Percentiles rank a stretch among this genome's conserved stretches.
These are phyloP conservation scores for Rhizopogon rudus DNA, from an alignment of 768 basidiomycete species.

Conservation along the genomic window DNA sequence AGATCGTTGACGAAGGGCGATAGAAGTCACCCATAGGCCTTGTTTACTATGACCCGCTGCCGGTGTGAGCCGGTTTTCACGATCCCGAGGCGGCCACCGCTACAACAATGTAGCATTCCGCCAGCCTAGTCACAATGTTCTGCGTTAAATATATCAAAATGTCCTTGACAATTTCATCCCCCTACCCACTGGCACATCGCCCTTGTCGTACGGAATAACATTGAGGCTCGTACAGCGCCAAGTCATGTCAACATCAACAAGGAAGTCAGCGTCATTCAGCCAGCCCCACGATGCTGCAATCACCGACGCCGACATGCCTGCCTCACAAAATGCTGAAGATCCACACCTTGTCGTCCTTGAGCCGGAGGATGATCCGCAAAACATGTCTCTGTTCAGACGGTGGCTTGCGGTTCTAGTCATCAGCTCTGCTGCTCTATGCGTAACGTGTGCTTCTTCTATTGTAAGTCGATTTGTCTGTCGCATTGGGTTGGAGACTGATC, in stretches of 20 bases:
- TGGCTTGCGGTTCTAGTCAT: constrained; percentile 47
- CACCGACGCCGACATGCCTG: not conserved
- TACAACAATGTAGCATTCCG: not conserved
- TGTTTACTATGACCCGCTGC: too few species aligned
- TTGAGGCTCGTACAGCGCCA: too few species aligned
- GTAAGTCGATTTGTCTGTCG: constrained; percentile 27
- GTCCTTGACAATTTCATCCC: not conserved
- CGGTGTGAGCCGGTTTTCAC: too few species aligned
- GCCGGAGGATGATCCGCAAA: constrained; percentile 37
- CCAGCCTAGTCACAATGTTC: too few species aligned
- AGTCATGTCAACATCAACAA: constrained; percentile 3
- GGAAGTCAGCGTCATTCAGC: constrained; percentile 3
- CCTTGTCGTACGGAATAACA: too few species aligned
- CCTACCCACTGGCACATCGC: too few species aligned
- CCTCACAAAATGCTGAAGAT: constrained; percentile 5
- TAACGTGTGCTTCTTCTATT: constrained; percentile 52
- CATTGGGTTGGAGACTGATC: not conserved
- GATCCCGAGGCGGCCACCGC: not conserved
- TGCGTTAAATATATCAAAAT: not conserved
- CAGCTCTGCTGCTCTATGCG: constrained; percentile 42
- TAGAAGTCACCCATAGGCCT: too few species aligned
- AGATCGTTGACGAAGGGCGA: too few species aligned
- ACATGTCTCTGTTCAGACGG: constrained; percentile 34
- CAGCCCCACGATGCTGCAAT: constrained; percentile 6
- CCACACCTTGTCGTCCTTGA: constrained; percentile 33